Conservation (phyloP, 306 rosid species). For the Dryas octopetala region DNA sequence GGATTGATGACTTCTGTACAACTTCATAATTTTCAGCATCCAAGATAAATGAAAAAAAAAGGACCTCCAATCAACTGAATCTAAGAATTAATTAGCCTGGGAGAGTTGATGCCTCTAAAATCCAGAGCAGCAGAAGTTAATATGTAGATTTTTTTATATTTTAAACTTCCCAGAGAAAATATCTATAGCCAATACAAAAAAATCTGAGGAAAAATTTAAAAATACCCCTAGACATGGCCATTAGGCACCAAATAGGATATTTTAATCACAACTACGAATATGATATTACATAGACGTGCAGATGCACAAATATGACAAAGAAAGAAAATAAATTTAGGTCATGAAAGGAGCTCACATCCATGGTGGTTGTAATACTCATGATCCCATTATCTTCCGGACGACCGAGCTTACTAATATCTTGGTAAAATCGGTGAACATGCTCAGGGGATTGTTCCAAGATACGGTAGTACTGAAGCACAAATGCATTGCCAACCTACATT, state of each 20-base stretch:
- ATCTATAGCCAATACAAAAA: not conserved
- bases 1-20: not conserved
- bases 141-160: not conserved
- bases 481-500: conserved; percentile 82
- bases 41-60: not conserved
- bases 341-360: conserved; percentile 52
- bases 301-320: not conserved
- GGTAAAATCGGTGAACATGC: conserved; percentile 84
- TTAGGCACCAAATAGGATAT: not conserved
- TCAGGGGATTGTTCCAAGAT: conserved; percentile 80
- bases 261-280: not conserved
- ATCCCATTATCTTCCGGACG: conserved; percentile 65
- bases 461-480: conserved; percentile 78
- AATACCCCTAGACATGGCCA: not conserved
- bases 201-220: not conserved
- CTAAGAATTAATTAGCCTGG: not conserved
- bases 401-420: conserved; percentile 72
- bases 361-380: conserved; percentile 69
- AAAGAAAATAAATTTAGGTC: not conserved
- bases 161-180: not conserved
- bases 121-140: not conserved
- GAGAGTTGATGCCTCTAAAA: not conserved
- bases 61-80: not conserved
- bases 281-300: not conserved
- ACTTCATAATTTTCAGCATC: not conserved